Percentiles rank a stretch among this genome's conserved stretches.
Conservation (phyloP, 129 eudicot genomes). For the Flaveria bidentis region DNA sequence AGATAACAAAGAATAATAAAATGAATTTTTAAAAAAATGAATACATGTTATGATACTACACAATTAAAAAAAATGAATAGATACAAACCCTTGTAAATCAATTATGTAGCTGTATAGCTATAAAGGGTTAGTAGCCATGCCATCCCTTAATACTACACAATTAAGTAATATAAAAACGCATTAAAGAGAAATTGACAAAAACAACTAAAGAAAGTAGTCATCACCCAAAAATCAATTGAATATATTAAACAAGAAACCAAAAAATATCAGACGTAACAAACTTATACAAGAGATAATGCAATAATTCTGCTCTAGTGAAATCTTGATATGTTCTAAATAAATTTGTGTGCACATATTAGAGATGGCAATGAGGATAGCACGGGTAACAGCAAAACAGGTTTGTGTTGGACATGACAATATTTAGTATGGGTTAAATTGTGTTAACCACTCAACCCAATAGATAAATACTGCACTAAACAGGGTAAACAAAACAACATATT, state of each 20-base stretch:
- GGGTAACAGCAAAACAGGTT: neutral
- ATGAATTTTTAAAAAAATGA: too few species aligned
- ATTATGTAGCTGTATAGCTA: too few species aligned
- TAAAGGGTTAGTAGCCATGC: too few species aligned
- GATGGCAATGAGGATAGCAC: neutral
- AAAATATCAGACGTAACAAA: too few species aligned
- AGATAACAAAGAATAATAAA: too few species aligned
- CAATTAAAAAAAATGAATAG: too few species aligned
- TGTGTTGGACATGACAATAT: neutral
- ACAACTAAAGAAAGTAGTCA: neutral
- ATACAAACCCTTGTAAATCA: too few species aligned
- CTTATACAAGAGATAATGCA: neutral
- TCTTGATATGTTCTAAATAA: neutral
- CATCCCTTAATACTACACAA: neutral
- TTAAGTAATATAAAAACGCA: neutral
- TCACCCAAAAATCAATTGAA: too few species aligned
- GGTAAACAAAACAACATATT: neutral
- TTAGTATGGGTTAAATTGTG: too few species aligned
- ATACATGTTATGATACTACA: too few species aligned
- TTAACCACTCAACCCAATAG: neutral
- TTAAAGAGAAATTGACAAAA: neutral
- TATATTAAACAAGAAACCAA: too few species aligned
- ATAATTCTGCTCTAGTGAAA: neutral
- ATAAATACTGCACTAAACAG: neutral
- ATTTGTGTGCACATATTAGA: neutral